Base-by-base conservation (phyloP, 2,329 filamentous ascomycete species). In the Chaetomiaceae sp. region DNA sequence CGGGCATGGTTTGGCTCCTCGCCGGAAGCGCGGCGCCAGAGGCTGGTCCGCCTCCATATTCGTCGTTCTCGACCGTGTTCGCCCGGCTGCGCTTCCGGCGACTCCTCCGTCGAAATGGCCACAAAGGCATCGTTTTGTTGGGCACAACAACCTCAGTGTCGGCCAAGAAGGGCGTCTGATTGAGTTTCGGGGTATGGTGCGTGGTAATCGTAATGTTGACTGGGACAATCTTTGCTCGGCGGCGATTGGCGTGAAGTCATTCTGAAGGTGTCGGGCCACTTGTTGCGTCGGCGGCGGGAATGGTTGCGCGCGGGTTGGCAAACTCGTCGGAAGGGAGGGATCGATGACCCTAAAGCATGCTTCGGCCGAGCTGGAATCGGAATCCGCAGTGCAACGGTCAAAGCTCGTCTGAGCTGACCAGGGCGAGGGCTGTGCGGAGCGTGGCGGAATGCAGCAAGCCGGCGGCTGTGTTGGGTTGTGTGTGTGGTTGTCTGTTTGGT, bases 21-120 rank as follows among this genome's bases (percentile, higher is more conserved):
- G 67, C 68, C 54, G 59, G 63, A 44, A 66, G 59, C 30, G 63
- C 50, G 13, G 54, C 48, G 44, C 54, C 41, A n/a, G n/a, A n/a
- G 27, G 55, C 23, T 27, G 47, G 35, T 40, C 50, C 52, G 34
- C 55, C 55, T 38, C 55, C 51, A 20, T 58, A 53, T 58, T 72
- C 71, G 65, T 82, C 75, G 63, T 75, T 68, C 62, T 77, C 77
- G 53, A 76, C 70, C 58, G 78, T 69, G 60, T 76, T 77, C 60
- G 81, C 68, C 58, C 72, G 70, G 56, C 74, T 68, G 64, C 76
- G 74, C 69, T 75, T 81, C 70, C 83, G 83, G 69, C 82, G 84
- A 70, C 79, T 84, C 71, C 78, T 85, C 64, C 85, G 83, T 69
- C 84, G 78, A 70, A 95, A 95, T 55, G 85, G 87, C 89, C 89